phyloP scores from a whole-genome alignment of 2,329 filamentous ascomycete species.

The Curvularia hawaiiensis region DNA sequence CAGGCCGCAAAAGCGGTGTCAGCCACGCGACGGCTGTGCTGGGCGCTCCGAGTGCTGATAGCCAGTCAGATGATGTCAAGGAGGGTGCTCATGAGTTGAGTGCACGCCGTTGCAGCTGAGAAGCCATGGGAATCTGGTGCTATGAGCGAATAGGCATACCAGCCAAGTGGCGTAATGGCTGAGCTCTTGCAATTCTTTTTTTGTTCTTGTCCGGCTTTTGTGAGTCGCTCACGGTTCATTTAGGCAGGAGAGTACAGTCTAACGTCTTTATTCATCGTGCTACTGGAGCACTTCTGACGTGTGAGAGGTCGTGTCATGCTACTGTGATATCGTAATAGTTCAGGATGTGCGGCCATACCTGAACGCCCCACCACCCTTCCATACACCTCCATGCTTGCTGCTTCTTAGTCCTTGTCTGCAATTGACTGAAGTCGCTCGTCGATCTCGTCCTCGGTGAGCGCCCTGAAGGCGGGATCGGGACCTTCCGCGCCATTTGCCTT shows the following conservation, averaged over 20 bases:
- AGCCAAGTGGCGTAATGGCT: constrained; percentile 42
- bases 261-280: constrained; percentile 41
- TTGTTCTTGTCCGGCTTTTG: constrained; percentile 16
- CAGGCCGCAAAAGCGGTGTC: constrained; percentile 26
- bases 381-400: constrained; percentile 26
- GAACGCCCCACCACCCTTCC: constrained; percentile 30
- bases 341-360: constrained; percentile 27
- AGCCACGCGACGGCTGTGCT: constrained; percentile 48
- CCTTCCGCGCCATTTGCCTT: constrained; percentile 82
- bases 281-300: constrained; percentile 34
- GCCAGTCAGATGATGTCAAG: constrained; percentile 42
- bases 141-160: constrained; percentile 42
- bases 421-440: constrained; percentile 98
- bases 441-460: constrained; percentile 95
- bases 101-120: constrained; percentile 40
- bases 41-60: constrained; percentile 25
- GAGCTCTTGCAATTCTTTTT: constrained; percentile 26
- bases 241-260: constrained; percentile 41
- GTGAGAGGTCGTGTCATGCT: constrained; percentile 36
- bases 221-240: constrained; percentile 39
- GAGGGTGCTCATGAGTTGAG: constrained; percentile 27
- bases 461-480: constrained; percentile 78
- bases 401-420: constrained; percentile 89
- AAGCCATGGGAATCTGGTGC: constrained; percentile 33
- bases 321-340: constrained; percentile 33